Base-by-base conservation (phyloP, 140 eudicot species). In the Stevia rebaudiana region DNA sequence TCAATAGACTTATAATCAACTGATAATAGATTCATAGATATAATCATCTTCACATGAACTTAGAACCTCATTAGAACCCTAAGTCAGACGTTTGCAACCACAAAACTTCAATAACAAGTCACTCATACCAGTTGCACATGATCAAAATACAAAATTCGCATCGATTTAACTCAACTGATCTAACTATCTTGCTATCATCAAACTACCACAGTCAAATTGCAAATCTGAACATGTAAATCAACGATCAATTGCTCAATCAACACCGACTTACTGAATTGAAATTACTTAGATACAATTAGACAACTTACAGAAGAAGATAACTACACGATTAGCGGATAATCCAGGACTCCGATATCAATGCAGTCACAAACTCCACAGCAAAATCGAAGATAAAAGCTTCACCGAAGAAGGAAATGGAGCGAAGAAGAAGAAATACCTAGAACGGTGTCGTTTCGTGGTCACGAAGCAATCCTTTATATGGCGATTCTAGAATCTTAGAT, bases 281-380 rank as follows among this genome's bases (percentile, higher is more conserved):
- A 12, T 30, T 9, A 9, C 13, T 53, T 12, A 51, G 5, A 43
- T 28, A 11, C 35, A 16, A 59, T 43, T 8, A 55, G 48, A 33
- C 55, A 73, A 46, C 78, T 21, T 73, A 55, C 78, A 63, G 28
- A 30, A 63, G 54, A 53, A 55, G 39, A 53, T 59, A 21, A 56
- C 25, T 33, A 35, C 36, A 65, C 60, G 41, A 68, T 11, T 33
- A 49, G 15, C 39, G 66, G 67, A 46, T 2, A n/a, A 21, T 10
- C 10, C 36, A 30, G 56, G 48, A 56, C 56, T 11, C 36, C 74
- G 36, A 43, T 16, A 16, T 52, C 58, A 63, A 52, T 48, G 65
- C 11, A 6, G 37, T 58, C 69, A 70, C 68, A 60, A 39, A 60
- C 36, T 68, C 36, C 17, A 61, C 13, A 39, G 23, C 37, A 21